A percentile compares a stretch with the other conserved stretches of the same genome.
These are phyloP conservation scores for Serendipita sp. DNA, from an alignment of 768 basidiomycete species.

Conservation along the genomic window DNA sequence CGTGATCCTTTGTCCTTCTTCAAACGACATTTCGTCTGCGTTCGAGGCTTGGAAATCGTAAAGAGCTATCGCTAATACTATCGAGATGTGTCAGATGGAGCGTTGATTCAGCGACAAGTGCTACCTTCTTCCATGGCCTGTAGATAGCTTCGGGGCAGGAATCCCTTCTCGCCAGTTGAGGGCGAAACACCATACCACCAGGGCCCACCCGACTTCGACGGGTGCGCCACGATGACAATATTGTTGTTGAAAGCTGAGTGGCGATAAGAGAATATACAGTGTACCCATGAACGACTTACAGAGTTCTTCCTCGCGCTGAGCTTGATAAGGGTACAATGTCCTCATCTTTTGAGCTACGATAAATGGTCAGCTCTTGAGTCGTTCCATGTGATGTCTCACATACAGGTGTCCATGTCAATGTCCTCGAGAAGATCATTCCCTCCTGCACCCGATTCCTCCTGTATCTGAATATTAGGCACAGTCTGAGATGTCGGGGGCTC, in stretches of 20 bases:
- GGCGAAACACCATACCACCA: conserved; percentile 85
- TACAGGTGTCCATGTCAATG: conserved; percentile 45
- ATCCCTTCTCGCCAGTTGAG: conserved; percentile 52
- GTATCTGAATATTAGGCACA: conserved; percentile 36
- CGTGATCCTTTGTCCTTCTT: conserved; percentile 59
- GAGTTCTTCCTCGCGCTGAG: conserved; percentile 77
- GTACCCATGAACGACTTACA: conserved; percentile 33
- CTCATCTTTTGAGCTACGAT: conserved; percentile 54
- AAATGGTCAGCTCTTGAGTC: background rate
- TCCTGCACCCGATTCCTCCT: conserved; percentile 32
- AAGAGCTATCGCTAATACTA: conserved; percentile 60
- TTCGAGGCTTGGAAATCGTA: conserved; percentile 60
- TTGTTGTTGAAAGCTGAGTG: conserved; percentile 64
- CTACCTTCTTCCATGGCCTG: conserved; percentile 52
- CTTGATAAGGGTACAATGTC: conserved; percentile 72
- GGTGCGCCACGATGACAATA: conserved; percentile 59
- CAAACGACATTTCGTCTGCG: conserved; percentile 72
- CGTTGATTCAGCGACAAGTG: background rate
- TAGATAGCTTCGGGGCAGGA: conserved; percentile 86
- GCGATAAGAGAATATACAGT: background rate
- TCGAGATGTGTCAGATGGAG: conserved; percentile 11
- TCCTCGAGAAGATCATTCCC: conserved; percentile 44
- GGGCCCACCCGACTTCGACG: conserved; percentile 69
- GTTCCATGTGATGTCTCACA: background rate
- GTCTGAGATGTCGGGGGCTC: conserved; percentile 20